Evolutionary conservation across 2,329 filamentous ascomycete species (phyloP), one percentile per base, ranked within the genome.

Genomic region (Tolypocladium sp.): DNA sequence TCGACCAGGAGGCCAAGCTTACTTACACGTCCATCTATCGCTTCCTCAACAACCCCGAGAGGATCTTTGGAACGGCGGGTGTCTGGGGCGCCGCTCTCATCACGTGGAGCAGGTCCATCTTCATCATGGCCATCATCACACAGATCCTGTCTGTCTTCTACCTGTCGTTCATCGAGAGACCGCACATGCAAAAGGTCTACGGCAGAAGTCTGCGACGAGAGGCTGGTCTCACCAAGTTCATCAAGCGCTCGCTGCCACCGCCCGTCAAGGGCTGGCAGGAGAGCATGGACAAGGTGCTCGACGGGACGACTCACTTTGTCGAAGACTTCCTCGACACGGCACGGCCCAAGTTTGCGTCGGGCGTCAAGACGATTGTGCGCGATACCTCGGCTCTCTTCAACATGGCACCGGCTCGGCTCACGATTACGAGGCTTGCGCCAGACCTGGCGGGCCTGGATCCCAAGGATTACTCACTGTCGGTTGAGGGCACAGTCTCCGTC

Each of bases 161-260:
- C 76, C 90, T 99, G 58, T 90, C 96, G 60, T 90, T 93, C 64
- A 90, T 99, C 12, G 94, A 99, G 75, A 88, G 92, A 61, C 94
- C 93, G 17, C 94, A 99, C 73, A 97, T 99, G 92, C 90, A 96
- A 72, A 97, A 96, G 79, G 83, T 97, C 22, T 99, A 99, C 69
- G 93, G 94, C 49, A 82, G 87, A 66, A 88, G 86, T 66, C 79
- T 99, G 53, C 88, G 94, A 60, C 80, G 88, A 63, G 91, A 96
- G 71, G 94, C 94, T 13, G 94, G 94, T 56, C 81, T 99, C 44
- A 93, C 92, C 60, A 95, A 92, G 76, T 97, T 91, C 68, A 83
- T 99, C 71, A 91, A 91, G 72, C 86, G 89, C 63, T 91, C 92
- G 13, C 78, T 99, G 30, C 94, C 94, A 3, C 85, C 87, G 2